Base-by-base conservation (phyloP, 257 asterid genomes). In the Solanum rostratum region DNA sequence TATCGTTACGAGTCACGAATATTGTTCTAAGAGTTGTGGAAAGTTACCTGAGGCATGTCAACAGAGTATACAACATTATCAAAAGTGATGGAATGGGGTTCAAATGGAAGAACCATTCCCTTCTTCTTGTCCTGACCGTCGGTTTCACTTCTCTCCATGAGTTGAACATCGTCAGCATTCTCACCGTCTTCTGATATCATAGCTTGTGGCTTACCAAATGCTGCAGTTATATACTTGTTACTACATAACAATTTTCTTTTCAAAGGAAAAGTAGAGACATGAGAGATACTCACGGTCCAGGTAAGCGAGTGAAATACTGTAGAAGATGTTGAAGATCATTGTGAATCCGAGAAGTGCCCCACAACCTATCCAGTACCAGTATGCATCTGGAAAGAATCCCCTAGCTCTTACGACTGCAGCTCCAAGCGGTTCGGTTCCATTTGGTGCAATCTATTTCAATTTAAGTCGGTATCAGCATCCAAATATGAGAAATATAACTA, bases 71-170 rank as follows among this genome's bases (percentile, higher is more conserved):
- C 84, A 41, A 96, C 37, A 10, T 94, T 90, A 13, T 96, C 95
- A 63, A 96, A 96, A 29, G 98, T 94, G 81, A 96, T 87, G 30
- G 95, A 93, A 86, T 96, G 96, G 1, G 99, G 98, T 85, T 92
- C 98, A 70, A 94, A 96, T 43, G 98, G 99, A 89, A 96, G 98
- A 84, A 96, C 90, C 97, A 94, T 92, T 90, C 98, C 98, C 70
- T 65, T 92, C 82, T 90, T 85, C 74, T 43, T 43, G 39, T 79
- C 88, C 82, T 89, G 46, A 5, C 84, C 87, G 81, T 85, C 92
- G 2, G 16, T 37, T 69, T 69, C 78, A 22, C 22, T 46, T 82
- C 87, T 84, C 86, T 16, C 46, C 27, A 1, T 53, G 69, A 45
- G 52, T 66, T 71, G 86, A 68, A 69, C 50, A 66, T 69, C 10